phyloP scores from a whole-genome alignment of 768 basidiomycete species.

The Termitomyces titanicus region DNA sequence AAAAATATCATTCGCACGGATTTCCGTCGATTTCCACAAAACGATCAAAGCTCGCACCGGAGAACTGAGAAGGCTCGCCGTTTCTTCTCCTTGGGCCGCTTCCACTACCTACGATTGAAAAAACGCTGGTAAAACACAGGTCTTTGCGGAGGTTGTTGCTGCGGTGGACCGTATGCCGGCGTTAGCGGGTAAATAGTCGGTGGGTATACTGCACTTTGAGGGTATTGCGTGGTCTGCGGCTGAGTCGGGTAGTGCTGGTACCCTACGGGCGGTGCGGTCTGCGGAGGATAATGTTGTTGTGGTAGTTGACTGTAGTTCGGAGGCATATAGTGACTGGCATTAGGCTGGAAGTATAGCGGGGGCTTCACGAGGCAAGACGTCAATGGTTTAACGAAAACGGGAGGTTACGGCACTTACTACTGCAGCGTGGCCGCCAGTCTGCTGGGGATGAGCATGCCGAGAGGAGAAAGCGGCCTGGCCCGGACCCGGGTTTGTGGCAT shows the following conservation, averaged over 20 bases:
- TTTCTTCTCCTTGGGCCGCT: background rate
- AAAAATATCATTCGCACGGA: too few relatives aligned
- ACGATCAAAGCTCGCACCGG: background rate
- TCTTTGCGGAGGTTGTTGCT: background rate
- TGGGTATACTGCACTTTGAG: constrained; percentile 6
- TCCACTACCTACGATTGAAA: constrained; percentile 1
- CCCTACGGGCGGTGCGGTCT: background rate
- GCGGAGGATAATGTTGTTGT: background rate
- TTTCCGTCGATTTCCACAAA: background rate
- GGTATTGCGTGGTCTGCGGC: too few relatives aligned
- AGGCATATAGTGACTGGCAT: background rate
- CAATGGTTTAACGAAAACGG: background rate
- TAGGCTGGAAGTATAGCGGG: background rate
- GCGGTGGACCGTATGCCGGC: background rate
- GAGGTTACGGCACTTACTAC: constrained; percentile 1
- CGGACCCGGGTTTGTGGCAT: background rate
- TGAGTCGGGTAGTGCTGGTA: background rate
- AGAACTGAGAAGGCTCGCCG: background rate
- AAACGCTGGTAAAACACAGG: constrained; percentile 10
- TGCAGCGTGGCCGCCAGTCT: background rate
- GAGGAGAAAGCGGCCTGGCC: background rate
- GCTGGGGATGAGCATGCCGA: background rate
- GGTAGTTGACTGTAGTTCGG: background rate
- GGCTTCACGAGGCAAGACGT: background rate
- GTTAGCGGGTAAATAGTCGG: constrained; percentile 6